A percentile compares a stretch with the other conserved stretches of the same genome.
These are phyloP conservation scores for Wickerhamomyces tratensis DNA, from an alignment of 805 yeast genomes.

Conservation along the genomic window DNA sequence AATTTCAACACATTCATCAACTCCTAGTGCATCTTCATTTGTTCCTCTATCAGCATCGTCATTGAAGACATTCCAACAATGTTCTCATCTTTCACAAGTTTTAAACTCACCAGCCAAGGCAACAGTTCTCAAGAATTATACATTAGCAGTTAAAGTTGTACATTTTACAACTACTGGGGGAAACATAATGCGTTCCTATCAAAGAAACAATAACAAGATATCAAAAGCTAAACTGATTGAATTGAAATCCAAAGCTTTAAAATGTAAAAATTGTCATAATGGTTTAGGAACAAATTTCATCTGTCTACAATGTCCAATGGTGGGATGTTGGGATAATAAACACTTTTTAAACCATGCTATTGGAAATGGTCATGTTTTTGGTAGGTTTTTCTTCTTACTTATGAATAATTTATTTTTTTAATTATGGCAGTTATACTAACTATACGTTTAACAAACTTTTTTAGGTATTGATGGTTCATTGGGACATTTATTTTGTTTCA, in stretches of 20 bases:
- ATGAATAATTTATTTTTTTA: too few species aligned
- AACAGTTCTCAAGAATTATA: slow-evolving; percentile 18
- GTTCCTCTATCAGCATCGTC: not conserved
- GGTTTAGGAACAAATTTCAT: slow-evolving; percentile 33
- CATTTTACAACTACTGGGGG: slow-evolving; percentile 4
- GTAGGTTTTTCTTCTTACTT: slow-evolving; percentile 15
- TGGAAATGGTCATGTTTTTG: slow-evolving; percentile 42
- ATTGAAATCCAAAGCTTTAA: slow-evolving; percentile 33
- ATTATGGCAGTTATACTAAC: not conserved
- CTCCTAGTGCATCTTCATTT: not conserved
- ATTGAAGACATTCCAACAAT: slow-evolving; percentile 7
- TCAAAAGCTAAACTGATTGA: slow-evolving; percentile 20
- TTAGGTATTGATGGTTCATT: slow-evolving; percentile 47
- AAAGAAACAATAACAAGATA: slow-evolving; percentile 4
- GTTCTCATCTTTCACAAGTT: slow-evolving; percentile 18
- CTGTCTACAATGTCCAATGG: slow-evolving; percentile 72
- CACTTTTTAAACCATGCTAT: slow-evolving; percentile 41
- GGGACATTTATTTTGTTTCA: slow-evolving; percentile 70
- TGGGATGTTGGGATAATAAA: slow-evolving; percentile 51
- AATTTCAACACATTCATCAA: too few species aligned
- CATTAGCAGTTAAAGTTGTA: slow-evolving; percentile 15
- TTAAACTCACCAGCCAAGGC: slow-evolving; percentile 16
- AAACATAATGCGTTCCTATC: not conserved
- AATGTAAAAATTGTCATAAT: slow-evolving; percentile 41
- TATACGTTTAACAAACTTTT: not conserved